A percentile compares a stretch with the other conserved stretches of the same genome.
Conservation (phyloP, 2,329 filamentous ascomycete species). For the Camillea tinctor region DNA sequence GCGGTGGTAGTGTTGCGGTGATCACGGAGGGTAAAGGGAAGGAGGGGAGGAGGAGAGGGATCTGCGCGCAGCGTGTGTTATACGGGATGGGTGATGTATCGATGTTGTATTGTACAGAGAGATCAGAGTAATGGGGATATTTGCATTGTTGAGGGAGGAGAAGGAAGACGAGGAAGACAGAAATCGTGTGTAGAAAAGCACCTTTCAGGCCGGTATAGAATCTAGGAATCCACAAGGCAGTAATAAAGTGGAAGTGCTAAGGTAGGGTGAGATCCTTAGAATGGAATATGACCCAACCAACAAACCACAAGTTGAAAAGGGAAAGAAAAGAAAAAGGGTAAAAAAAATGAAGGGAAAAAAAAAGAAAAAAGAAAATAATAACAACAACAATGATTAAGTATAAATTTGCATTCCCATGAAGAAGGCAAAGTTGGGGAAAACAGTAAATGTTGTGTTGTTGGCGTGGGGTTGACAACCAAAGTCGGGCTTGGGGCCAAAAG, state of each 20-base stretch:
- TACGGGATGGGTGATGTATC: too few relatives aligned
- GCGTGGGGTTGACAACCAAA: slow-evolving; percentile 8
- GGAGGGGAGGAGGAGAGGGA: not conserved
- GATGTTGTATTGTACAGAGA: not conserved
- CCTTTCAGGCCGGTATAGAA: not conserved
- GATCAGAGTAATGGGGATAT: not conserved
- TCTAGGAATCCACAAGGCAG: not conserved
- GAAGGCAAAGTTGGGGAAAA: not conserved
- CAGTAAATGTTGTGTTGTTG: not conserved
- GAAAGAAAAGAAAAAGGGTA: not conserved
- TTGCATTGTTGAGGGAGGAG: not conserved
- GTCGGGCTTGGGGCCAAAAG: slow-evolving; percentile 2
- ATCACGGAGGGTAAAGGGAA: not conserved
- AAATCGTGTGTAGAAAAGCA: not conserved
- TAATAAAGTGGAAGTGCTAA: not conserved
- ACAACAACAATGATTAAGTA: not conserved
- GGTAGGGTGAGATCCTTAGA: too few relatives aligned
- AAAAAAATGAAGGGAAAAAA: not conserved
- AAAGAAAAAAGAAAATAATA: not conserved
- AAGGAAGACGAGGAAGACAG: not conserved
- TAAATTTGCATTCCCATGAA: not conserved
- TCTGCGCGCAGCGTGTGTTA: too few relatives aligned
- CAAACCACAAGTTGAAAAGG: not conserved
- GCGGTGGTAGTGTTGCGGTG: not conserved
- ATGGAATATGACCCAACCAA: not conserved